Conservation (phyloP, 306 rosid genomes). For the Prunus persica region Prunus_persica_NCBIv2 NC_034016.1:19084001-19084500, state of each 20-base stretch:
- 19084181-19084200: neutral
- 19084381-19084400: neutral
- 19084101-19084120: constrained; percentile 7
- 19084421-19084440: neutral
- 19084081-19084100: neutral
- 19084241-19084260: constrained; percentile 8
- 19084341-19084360: neutral
- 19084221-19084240: neutral
- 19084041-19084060: fast-evolving
- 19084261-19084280: neutral
- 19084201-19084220: neutral
- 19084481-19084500: too few relatives aligned
- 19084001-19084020: too few relatives aligned
- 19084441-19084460: neutral
- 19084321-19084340: neutral
- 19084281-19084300: neutral
- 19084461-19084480: neutral
- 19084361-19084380: neutral
- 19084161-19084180: constrained; percentile 13
- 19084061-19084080: neutral
- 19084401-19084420: neutral
- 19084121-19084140: constrained; percentile 2
- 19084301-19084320: neutral
- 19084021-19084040: too few relatives aligned
- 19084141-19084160: constrained; percentile 3